These are phyloP conservation scores for Dalbergia cochinchinensis DNA, from an alignment of 306 rosid genomes.

Conservation along the genomic window DNA sequence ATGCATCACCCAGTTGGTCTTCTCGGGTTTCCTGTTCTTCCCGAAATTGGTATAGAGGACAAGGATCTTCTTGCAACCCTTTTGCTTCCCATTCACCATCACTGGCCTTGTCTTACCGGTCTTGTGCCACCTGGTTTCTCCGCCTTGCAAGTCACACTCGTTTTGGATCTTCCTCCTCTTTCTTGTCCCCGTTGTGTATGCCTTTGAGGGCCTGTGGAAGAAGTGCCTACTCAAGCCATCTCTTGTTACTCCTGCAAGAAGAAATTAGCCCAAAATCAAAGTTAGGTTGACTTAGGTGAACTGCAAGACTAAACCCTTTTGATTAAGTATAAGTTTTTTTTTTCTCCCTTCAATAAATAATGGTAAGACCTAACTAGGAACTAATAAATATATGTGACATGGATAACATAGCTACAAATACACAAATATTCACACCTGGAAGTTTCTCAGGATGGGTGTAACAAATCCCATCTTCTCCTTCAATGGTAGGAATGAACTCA, in stretches of 20 bases:
- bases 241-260: conserved; percentile 70
- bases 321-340: not conserved
- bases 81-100: conserved; percentile 83
- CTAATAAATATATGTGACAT: not conserved
- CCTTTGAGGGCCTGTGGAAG: conserved; percentile 86
- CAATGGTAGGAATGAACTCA: conserved; percentile 85
- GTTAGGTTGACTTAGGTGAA: conserved; percentile 74
- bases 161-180: conserved; percentile 82
- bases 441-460: conserved; percentile 94
- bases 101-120: conserved; percentile 87
- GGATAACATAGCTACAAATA: not conserved
- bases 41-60: conserved; percentile 85
- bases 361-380: conserved; percentile 37
- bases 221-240: conserved; percentile 83
- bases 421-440: conserved; percentile 56
- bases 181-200: conserved; percentile 86
- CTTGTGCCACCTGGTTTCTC: conserved; percentile 90
- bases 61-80: conserved; percentile 83
- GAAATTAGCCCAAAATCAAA: conserved; percentile 48
- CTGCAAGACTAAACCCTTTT: conserved; percentile 26
- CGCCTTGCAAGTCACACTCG: conserved; percentile 75
- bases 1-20: conserved; percentile 92
- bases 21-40: conserved; percentile 79
- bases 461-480: conserved; percentile 96
- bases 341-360: not conserved